phyloP scores from a whole-genome alignment of 768 basidiomycete genomes.

The Mycena leptocephala region DNA sequence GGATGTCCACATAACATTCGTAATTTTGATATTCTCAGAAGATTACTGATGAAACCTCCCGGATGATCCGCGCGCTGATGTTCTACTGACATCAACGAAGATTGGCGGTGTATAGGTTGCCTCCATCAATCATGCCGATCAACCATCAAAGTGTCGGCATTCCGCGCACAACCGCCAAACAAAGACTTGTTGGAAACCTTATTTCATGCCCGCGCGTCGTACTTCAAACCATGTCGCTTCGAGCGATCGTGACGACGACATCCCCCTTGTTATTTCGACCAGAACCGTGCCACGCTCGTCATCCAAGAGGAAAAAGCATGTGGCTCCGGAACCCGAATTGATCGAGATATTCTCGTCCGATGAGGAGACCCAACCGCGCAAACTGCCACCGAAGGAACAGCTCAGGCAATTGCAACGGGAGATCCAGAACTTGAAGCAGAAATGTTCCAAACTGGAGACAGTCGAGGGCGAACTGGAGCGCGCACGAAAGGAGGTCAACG shows the following conservation, averaged over 20 bases:
- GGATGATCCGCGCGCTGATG: no score
- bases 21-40: no score
- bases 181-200: not conserved
- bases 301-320: conserved; percentile 41
- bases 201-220: conserved; percentile 14
- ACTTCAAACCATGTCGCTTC: not conserved
- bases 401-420: conserved; percentile 63
- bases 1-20: no score
- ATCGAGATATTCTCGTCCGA: conserved; percentile 77
- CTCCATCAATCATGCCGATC: not conserved
- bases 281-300: conserved; percentile 38
- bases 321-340: conserved; percentile 51
- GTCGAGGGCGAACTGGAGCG: conserved; percentile 38
- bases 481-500: conserved; percentile 45
- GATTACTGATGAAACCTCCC: no score
- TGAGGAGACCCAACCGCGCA: conserved; percentile 45
- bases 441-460: conserved; percentile 43
- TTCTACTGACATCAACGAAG: no score
- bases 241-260: conserved; percentile 19
- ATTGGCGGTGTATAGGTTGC: no score
- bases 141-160: not conserved
- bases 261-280: conserved; percentile 3
- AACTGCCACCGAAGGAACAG: conserved; percentile 52
- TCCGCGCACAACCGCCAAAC: not conserved
- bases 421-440: conserved; percentile 46